Evolutionary conservation across 495 filamentous ascomycete species (phyloP).

Genomic region (Hypomontagnella monticulosa): DNA sequence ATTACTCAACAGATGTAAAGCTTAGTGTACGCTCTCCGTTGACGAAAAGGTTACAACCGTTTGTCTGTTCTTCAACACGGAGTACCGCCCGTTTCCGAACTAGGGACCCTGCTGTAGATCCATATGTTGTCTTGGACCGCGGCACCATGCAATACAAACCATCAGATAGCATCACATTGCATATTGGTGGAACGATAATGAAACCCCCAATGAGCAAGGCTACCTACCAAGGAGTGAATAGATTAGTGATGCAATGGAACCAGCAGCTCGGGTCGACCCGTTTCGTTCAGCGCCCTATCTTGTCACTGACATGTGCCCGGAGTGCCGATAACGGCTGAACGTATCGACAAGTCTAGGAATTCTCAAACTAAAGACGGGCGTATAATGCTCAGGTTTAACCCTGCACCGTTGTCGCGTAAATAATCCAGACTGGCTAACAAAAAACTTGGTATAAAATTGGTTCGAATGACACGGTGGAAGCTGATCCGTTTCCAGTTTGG

Average conservation of each 20-base stretch:
- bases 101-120: slow-evolving; percentile 4
- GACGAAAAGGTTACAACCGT: not conserved
- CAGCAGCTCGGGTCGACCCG: slow-evolving; percentile 15
- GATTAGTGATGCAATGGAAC: slow-evolving; percentile 11
- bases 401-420: not conserved
- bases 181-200: slow-evolving; percentile 7
- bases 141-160: slow-evolving; percentile 4
- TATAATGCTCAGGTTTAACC: not conserved
- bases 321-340: not conserved
- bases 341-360: not conserved
- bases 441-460: not conserved
- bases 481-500: not conserved
- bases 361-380: not conserved
- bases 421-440: not conserved
- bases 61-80: not conserved
- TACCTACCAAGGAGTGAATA: slow-evolving; percentile 9
- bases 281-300: slow-evolving; percentile 4
- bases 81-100: not conserved
- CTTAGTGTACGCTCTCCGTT: not conserved
- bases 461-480: not conserved
- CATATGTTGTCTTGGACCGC: slow-evolving; percentile 9
- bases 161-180: slow-evolving; percentile 20
- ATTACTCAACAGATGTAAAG: not conserved
- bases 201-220: not conserved
- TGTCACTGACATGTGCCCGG: not conserved